Conservation (phyloP, 2,329 filamentous ascomycete genomes). For the Phaeosphaeriaceae sp. region DNA sequence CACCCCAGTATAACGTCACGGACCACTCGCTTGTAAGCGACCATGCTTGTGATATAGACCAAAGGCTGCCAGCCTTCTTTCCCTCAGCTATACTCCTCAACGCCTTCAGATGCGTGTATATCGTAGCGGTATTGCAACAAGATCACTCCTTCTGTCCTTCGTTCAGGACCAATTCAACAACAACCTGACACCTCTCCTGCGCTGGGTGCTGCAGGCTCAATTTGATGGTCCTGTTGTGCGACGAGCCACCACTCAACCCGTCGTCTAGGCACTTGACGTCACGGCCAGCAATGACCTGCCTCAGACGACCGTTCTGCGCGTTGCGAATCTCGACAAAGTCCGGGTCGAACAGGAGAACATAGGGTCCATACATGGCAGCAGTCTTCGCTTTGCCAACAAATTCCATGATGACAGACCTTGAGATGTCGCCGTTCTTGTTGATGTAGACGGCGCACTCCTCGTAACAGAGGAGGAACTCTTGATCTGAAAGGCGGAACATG, state of each 20-base stretch:
- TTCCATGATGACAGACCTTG: constrained; percentile 93
- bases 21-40: not conserved
- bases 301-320: constrained; percentile 89
- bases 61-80: not conserved
- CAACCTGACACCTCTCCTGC: constrained; percentile 80
- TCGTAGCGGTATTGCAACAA: not conserved
- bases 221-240: constrained; percentile 78
- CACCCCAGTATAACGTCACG: constrained; percentile 1
- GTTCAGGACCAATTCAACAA: constrained; percentile 91
- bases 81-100: not conserved
- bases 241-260: constrained; percentile 45
- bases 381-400: constrained; percentile 93
- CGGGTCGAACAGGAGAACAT: constrained; percentile 90
- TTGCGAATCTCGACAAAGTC: constrained; percentile 98
- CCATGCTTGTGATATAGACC: not conserved
- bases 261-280: constrained; percentile 93
- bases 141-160: constrained; percentile 72
- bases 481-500: constrained; percentile 90
- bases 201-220: constrained; percentile 95
- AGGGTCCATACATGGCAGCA: constrained; percentile 89
- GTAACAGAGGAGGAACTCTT: constrained; percentile 87
- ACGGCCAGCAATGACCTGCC: constrained; percentile 91
- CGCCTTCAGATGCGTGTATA: not conserved
- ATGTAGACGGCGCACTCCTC: constrained; percentile 97
- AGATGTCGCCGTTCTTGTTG: constrained; percentile 97